Percentiles rank a stretch among this genome's conserved stretches.
phyloP scores from a whole-genome alignment of 2,329 filamentous ascomycete genomes.

The Biscogniauxia mediterranea region DNA sequence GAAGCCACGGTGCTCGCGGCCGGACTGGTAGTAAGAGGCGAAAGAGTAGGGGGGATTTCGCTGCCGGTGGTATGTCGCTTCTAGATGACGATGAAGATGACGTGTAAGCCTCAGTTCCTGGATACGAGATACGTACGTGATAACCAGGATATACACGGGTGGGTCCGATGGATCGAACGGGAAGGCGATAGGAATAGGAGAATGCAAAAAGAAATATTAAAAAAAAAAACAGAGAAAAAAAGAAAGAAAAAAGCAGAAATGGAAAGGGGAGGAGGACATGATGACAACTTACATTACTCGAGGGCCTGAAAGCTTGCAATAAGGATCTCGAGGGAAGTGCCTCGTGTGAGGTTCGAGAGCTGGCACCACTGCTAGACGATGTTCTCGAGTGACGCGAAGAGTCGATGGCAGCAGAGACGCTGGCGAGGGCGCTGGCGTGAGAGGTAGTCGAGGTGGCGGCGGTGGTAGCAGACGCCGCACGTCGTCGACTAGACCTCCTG shows the following conservation, averaged over 20 bases:
- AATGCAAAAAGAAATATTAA: not conserved
- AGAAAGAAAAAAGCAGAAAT: not conserved
- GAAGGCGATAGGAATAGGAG: not conserved
- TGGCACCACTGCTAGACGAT: constrained; percentile 20
- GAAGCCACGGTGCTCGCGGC: constrained; percentile 11
- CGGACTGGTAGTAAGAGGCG: constrained; percentile 3
- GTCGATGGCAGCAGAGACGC: not conserved
- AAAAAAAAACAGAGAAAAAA: not conserved
- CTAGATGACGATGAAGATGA: not conserved
- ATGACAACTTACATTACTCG: constrained; percentile 2
- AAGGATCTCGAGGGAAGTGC: not conserved
- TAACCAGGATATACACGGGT: not conserved
- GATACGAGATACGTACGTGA: too few species aligned
- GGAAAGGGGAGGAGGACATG: not conserved
- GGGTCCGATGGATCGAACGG: not conserved
- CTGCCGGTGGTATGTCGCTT: not conserved
- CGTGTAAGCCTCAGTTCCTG: too few species aligned
- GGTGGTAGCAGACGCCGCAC: constrained; percentile 20
- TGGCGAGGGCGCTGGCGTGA: not conserved
- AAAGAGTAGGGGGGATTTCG: not conserved
- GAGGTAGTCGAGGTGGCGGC: not conserved
- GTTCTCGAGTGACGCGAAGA: constrained; percentile 18
- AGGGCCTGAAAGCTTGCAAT: not conserved
- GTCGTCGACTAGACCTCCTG: constrained; percentile 24
- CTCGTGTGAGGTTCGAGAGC: constrained; percentile 24